Percentiles rank a stretch among this genome's conserved stretches.
Evolutionary conservation across 495 filamentous ascomycete genomes (phyloP).

Genomic region (Hypoxylon cercidicola): DNA sequence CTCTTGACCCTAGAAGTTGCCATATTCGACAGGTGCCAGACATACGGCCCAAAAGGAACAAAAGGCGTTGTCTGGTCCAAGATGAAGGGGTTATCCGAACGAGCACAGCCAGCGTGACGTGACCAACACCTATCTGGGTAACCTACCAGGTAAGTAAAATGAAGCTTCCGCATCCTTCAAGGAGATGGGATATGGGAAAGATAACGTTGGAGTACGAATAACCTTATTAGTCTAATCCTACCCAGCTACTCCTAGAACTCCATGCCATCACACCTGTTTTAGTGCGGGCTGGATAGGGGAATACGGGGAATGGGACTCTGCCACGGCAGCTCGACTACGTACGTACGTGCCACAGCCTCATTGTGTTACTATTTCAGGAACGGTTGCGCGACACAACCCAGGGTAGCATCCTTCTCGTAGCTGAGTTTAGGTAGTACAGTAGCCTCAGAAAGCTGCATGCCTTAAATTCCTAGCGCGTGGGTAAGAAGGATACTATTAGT

Average conservation of each 20-base stretch:
- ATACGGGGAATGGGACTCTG: constrained; percentile 2
- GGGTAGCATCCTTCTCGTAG: constrained; percentile 19
- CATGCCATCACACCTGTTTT: background rate
- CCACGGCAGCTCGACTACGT: constrained; percentile 4
- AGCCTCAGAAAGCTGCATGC: background rate
- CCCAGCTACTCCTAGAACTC: background rate
- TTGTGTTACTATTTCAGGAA: constrained; percentile 44
- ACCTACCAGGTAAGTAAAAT: constrained; percentile 14
- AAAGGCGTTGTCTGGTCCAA: constrained; percentile 6
- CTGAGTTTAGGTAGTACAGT: constrained; percentile 1
- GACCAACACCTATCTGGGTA: constrained; percentile 6
- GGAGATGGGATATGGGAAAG: constrained; percentile 5
- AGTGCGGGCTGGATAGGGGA: background rate
- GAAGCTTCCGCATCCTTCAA: constrained; percentile 31
- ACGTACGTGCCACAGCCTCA: constrained; percentile 45
- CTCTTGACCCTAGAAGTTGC: constrained; percentile 9
- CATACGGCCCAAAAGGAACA: background rate
- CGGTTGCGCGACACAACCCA: constrained; percentile 11
- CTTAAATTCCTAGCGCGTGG: background rate
- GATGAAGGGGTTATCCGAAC: constrained; percentile 14
- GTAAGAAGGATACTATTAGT: too few relatives aligned
- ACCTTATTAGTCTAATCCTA: background rate
- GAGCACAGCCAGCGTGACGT: constrained; percentile 11
- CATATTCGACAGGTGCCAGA: background rate
- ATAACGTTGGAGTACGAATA: background rate